phyloP scores from a whole-genome alignment of 2,329 filamentous ascomycete genomes.

The Diaporthe sp. region DNA sequence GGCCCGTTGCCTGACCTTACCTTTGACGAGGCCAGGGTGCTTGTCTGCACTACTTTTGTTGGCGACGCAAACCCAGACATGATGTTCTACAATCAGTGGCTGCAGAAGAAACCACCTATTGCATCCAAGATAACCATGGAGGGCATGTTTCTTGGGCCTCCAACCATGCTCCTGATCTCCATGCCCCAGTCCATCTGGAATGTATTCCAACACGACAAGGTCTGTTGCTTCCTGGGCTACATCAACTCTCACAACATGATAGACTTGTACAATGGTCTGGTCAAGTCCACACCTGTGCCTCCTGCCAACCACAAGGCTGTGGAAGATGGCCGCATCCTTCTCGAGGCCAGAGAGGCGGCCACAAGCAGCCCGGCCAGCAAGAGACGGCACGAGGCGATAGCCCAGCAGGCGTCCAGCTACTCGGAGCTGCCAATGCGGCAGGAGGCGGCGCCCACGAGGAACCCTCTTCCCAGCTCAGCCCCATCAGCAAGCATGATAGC shows the following conservation, averaged over 20 bases:
- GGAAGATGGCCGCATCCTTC: conserved; percentile 66
- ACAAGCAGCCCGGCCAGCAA: conserved; percentile 47
- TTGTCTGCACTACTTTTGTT: conserved; percentile 75
- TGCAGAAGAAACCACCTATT: conserved; percentile 67
- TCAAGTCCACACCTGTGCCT: conserved; percentile 56
- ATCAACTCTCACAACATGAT: conserved; percentile 76
- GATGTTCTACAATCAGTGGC: conserved; percentile 74
- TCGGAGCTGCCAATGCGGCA: conserved; percentile 39
- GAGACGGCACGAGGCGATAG: conserved; percentile 34
- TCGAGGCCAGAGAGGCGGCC: conserved; percentile 62
- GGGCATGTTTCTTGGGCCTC: conserved; percentile 75
- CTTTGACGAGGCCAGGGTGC: conserved; percentile 71
- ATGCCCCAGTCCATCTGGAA: conserved; percentile 74
- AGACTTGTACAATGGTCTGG: conserved; percentile 69
- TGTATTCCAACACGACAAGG: conserved; percentile 73
- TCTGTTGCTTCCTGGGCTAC: conserved; percentile 73
- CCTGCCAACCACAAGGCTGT: conserved; percentile 40
- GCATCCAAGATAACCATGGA: conserved; percentile 71
- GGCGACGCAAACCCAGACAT: conserved; percentile 74
- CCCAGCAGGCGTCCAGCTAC: conserved; percentile 35
- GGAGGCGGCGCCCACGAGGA: conserved; percentile 33
- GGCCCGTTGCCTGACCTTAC: conserved; percentile 64
- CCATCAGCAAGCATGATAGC: conserved; percentile 17
- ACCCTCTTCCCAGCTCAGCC: conserved; percentile 33
- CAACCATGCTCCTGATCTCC: conserved; percentile 73